Base-by-base conservation (phyloP, 805 yeast species). In the Torulaspora franciscae region DNA sequence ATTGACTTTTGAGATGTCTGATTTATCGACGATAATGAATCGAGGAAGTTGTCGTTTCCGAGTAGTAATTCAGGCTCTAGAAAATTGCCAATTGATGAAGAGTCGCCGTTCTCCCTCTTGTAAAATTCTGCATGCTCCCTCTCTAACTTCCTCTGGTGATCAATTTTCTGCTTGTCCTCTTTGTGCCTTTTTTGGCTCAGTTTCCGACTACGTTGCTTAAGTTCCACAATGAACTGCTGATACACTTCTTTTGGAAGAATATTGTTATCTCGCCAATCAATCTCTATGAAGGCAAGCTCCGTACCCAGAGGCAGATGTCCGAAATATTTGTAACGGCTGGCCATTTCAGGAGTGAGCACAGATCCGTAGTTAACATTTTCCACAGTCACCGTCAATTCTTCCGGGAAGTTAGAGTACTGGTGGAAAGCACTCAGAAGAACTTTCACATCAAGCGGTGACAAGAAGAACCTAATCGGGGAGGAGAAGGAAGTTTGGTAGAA, bases 281-380 rank as follows among this genome's bases (percentile, higher is more conserved):
- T 76, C 56, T 93, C 98, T 43, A 93, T 60, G 50, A 86, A 80
- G 8, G 89, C 95, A 34, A 91, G 64, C 42, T 83, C 85, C 0
- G 96, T 83, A 1, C 97, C 97, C 24, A 78, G 61, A 0, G 99
- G 97, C 17, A 89, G 65, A 63, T 91, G 91, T 0, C 85, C 74
- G 45, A 93, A 66, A 61, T 85, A 88, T 62, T 88, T 90, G 61
- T 74, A 74, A 52, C 81, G 78, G 41, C 76, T 75, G 56, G 83
- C 51, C 3, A 64, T 49, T n/a, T 78, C 79, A 11, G 77, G 81
- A 0, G 83, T 76, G 2, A 82, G 76, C 15, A 83, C 71, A 19
- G 76, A 76, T 29, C 85, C 95, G 57, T 75, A 76, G 38, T 70
- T 75, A 30, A 91, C 76, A 59, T 81, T 83, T 54, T 87, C 95